phyloP scores from a whole-genome alignment of 495 filamentous ascomycete genomes.

The Terfezia claveryi region DNA sequence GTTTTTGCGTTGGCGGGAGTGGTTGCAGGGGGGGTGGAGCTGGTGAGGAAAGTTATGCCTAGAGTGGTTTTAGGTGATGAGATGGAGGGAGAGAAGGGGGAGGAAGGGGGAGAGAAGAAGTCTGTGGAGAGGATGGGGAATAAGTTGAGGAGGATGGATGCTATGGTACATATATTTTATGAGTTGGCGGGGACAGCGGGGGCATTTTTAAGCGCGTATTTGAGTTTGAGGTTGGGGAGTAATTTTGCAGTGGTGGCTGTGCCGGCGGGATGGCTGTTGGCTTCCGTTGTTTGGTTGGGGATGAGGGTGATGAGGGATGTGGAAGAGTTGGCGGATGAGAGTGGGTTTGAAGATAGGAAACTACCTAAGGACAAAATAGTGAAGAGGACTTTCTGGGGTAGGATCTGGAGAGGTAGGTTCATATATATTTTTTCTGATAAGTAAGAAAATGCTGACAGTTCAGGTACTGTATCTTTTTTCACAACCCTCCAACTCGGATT shows the following conservation, averaged over 20 bases:
- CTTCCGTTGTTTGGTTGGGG: background rate
- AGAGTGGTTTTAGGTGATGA: background rate
- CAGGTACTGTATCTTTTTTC: conserved; percentile 20
- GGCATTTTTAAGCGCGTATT: conserved; percentile 20
- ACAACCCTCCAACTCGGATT: conserved; percentile 23
- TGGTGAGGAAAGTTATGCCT: background rate
- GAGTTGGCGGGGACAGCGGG: conserved; percentile 18
- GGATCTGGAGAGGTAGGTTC: conserved; percentile 8
- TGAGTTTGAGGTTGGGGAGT: conserved; percentile 15
- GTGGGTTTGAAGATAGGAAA: background rate
- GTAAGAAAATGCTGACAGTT: background rate
- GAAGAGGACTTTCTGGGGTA: background rate
- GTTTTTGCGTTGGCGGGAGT: background rate
- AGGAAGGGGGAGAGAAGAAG: background rate
- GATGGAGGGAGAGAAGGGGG: background rate
- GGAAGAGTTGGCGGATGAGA: background rate
- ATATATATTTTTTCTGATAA: background rate
- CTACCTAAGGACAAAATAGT: no score
- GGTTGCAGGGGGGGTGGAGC: background rate
- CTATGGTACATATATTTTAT: conserved; percentile 22
- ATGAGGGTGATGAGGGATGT: background rate
- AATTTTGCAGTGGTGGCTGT: background rate
- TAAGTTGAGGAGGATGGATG: conserved; percentile 27
- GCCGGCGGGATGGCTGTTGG: background rate
- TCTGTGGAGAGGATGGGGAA: conserved; percentile 18